Percentiles rank a stretch among this genome's conserved stretches.
Conservation (phyloP, 345 rosid genomes). For the Moringa oleifera region DNA sequence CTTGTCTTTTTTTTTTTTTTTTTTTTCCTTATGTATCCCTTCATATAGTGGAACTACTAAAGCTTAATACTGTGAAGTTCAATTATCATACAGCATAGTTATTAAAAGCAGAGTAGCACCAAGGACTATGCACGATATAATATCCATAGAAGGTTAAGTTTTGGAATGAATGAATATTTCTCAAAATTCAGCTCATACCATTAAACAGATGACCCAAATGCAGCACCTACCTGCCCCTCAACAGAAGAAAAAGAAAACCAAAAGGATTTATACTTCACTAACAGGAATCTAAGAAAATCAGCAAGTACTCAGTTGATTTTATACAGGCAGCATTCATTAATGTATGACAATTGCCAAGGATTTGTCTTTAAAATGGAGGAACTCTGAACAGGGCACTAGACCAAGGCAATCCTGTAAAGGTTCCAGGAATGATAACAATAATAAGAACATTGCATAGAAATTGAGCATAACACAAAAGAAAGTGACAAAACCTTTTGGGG, state of each 20-base stretch:
- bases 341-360: too few species aligned
- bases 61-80: background rate
- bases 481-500: conserved; percentile 50
- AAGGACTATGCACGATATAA: background rate
- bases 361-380: too few species aligned
- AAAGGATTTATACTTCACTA: background rate
- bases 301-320: too few species aligned
- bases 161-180: too few species aligned
- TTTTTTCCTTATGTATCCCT: too few species aligned
- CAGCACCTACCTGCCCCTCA: background rate
- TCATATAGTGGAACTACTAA: background rate
- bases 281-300: too few species aligned
- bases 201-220: background rate
- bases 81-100: background rate
- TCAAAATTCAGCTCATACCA: too few species aligned
- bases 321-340: too few species aligned
- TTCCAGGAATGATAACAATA: background rate
- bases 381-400: too few species aligned
- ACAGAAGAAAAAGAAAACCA: background rate
- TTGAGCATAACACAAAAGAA: conserved; percentile 3
- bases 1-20: background rate
- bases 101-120: background rate
- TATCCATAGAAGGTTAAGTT: too few species aligned
- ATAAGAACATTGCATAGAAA: background rate
- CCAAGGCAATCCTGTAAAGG: background rate